Percentiles rank a stretch among this genome's conserved stretches.
Evolutionary conservation across 148 eudicot genomes (phyloP).

Genomic region (Simmondsia chinensis): DNA sequence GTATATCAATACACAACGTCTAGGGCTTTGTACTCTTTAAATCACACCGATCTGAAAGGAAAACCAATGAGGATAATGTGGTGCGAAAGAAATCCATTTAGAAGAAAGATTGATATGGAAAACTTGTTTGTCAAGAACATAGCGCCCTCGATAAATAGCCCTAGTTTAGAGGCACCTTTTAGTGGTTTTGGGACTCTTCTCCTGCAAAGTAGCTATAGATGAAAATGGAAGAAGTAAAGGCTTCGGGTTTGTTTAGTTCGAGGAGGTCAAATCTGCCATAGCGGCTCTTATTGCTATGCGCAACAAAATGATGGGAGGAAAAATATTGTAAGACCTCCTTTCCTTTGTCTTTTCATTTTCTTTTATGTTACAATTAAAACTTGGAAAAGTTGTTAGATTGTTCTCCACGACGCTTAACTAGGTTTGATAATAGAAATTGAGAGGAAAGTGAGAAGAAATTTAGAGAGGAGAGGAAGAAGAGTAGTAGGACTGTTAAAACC

Average conservation of each 20-base stretch:
- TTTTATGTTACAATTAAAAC: neutral
- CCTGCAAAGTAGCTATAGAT: conserved; percentile 55
- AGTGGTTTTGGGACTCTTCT: conserved; percentile 34
- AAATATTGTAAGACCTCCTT: conserved; percentile 29
- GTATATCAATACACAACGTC: conserved; percentile 23
- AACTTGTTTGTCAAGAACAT: conserved; percentile 56
- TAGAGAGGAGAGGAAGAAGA: too few relatives aligned
- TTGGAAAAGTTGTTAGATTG: too few relatives aligned
- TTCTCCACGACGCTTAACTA: too few relatives aligned
- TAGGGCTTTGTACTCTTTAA: conserved; percentile 23
- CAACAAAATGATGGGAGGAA: conserved; percentile 29
- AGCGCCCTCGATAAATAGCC: conserved; percentile 26
- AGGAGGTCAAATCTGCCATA: conserved; percentile 29
- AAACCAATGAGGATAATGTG: conserved; percentile 56
- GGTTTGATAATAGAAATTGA: too few relatives aligned
- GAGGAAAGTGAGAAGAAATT: too few relatives aligned
- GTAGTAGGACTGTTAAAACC: too few relatives aligned
- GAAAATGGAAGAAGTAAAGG: conserved; percentile 39
- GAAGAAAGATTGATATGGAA: conserved; percentile 24
- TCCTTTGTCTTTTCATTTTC: neutral
- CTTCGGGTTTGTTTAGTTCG: conserved; percentile 47
- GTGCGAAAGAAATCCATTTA: conserved; percentile 32
- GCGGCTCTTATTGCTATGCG: conserved; percentile 33
- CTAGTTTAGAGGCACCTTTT: conserved; percentile 28
- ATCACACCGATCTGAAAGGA: conserved; percentile 37